Conservation (phyloP, 2,329 filamentous ascomycete species). For the Clonostachys chloroleuca region DNA sequence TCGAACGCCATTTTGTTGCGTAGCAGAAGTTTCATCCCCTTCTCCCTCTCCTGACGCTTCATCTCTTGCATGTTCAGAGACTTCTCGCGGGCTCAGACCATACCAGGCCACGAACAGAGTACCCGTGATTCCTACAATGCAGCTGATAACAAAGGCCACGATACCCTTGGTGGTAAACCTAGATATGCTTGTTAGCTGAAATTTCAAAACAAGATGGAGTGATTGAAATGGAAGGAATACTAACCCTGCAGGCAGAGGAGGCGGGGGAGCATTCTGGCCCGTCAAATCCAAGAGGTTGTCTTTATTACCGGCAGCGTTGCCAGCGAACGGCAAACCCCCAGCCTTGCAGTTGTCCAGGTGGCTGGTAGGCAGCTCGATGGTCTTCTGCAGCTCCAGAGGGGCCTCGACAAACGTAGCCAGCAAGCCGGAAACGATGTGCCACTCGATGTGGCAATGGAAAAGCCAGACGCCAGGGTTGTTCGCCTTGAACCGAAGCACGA, state of each 20-base stretch:
- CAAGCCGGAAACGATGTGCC: constrained; percentile 67
- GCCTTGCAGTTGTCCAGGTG: constrained; percentile 35
- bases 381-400: constrained; percentile 34
- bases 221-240: too few species aligned
- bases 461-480: constrained; percentile 57
- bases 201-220: too few species aligned
- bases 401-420: constrained; percentile 58
- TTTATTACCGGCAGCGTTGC: constrained; percentile 59
- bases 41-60: too few species aligned
- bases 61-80: too few species aligned
- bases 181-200: neutral
- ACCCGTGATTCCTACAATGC: constrained; percentile 63
- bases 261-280: constrained; percentile 11
- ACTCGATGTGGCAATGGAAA: constrained; percentile 80
- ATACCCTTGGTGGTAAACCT: constrained; percentile 68
- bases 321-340: constrained; percentile 32
- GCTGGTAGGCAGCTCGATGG: constrained; percentile 20
- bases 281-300: constrained; percentile 42
- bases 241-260: constrained; percentile 3
- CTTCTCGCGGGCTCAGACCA: constrained; percentile 30
- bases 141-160: constrained; percentile 70
- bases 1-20: too few species aligned
- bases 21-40: too few species aligned
- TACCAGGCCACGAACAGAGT: constrained; percentile 65
- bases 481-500: constrained; percentile 38